phyloP scores from a whole-genome alignment of 208 protist species.

The Wallacemonas sp. region DNA sequence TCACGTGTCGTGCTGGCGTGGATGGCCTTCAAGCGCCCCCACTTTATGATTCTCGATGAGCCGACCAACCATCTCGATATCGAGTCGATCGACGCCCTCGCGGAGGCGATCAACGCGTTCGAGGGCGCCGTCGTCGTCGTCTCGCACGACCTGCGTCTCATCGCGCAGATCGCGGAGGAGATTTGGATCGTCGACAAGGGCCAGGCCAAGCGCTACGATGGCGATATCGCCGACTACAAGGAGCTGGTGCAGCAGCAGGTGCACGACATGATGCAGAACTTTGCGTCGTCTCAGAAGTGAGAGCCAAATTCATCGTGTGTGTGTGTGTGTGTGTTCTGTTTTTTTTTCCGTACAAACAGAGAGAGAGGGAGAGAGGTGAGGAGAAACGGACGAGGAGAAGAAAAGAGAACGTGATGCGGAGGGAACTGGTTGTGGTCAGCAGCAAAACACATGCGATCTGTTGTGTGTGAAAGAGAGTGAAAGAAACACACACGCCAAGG shows the following conservation, averaged over 20 bases:
- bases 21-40: constrained; percentile 92
- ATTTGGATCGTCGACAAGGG: constrained; percentile 97
- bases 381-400: too few species aligned
- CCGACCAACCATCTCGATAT: constrained; percentile 98
- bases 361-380: too few species aligned
- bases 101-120: constrained; percentile 92
- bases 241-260: constrained; percentile 89
- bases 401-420: too few species aligned
- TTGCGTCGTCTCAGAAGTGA: constrained; percentile 37
- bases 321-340: constrained; percentile 1
- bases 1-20: constrained; percentile 96
- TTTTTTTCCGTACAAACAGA: too few species aligned
- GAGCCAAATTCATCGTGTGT: not conserved
- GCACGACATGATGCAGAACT: constrained; percentile 79
- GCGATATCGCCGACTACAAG: constrained; percentile 93
- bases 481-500: too few species aligned
- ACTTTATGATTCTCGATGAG: constrained; percentile 98
- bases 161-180: constrained; percentile 94
- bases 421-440: too few species aligned
- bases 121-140: constrained; percentile 96
- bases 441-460: too few species aligned
- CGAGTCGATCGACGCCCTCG: constrained; percentile 96
- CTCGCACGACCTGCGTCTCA: constrained; percentile 96
- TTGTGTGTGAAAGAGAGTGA: too few species aligned
- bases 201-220: constrained; percentile 80